Base-by-base conservation (phyloP, 2,329 filamentous ascomycete genomes). In the Colletotrichum higginsianum region DNA sequence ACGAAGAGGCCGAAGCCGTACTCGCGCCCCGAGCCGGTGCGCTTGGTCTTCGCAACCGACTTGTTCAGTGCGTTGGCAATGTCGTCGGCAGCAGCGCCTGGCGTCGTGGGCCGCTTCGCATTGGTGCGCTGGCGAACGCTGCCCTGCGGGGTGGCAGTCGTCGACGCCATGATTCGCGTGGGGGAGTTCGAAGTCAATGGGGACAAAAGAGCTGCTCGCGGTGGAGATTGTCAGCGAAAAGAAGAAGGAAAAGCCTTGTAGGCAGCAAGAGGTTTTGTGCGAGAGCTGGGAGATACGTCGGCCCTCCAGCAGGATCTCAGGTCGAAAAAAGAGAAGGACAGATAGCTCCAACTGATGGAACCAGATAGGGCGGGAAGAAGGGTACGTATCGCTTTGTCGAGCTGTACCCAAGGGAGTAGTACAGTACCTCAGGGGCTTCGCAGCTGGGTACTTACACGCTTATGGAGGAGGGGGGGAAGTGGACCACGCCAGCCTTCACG, bases 1-100 rank as follows among this genome's bases (percentile, higher is more conserved):
- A 98, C 80, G 42, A 84, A 82, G 71, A 98, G 88, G 73, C 91
- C 93, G 75, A 96, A 82, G 87, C 93, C 91, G 86, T 98, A 97
- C 78, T 97, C 94, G 87, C 90, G 92, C 82, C 97, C 93, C n/a
- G 88, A 87, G 68, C 83, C 83, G 44, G 83, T 78, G 46, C 80
- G 73, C 61, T 81, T 78, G 26, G 81, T 78, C 73, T 84, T 82
- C 64, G 78, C 68, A 65, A 79, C 82, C 46, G 81, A 79, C 75
- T 85, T 85, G 70, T 83, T 80, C 72, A 89, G 79, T 77, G 83
- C 85, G 76, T 90, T 88, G 75, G 87, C 80, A 73, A 89, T 87
- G 58, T 79, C 77, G 66, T 88, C 86, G 46, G 82, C 75, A 73
- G 74, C 80, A 76, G 80, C 80, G 77, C 67, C 77, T 73, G 79